Evolutionary conservation across 306 rosid genomes (phyloP), one percentile per base, ranked within the genome.

Genomic region (Vicia villosa): DNA sequence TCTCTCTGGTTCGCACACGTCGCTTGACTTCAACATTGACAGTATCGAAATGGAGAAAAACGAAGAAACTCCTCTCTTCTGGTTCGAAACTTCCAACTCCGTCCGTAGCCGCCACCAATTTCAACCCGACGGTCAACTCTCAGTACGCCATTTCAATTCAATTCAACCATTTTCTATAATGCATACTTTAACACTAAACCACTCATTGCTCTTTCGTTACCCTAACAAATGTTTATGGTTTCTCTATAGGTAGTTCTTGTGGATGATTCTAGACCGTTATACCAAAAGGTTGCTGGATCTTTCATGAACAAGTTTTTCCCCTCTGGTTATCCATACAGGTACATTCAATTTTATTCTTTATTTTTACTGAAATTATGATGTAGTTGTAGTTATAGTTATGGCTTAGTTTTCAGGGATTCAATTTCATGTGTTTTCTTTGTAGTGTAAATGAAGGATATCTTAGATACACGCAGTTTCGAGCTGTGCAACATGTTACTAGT

Each of bases 401-500:
- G 49, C 36, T 57, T 36, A 3, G 49, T 24, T 51, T 54, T 32
- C 16, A 14, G 20, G 14, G 50, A 21, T 16, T 38, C 14, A 19
- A 70, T 62, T 50, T 71, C 58, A 10, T 2, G 7, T 60, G 34
- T 74, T 78, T 50, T 0, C 15, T 15, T 52, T 83, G 62, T 83
- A 94, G 99, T 80, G 97, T 91, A 45, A 91, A 82, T 65, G 97
- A 94, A 76, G 99, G 99, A 9, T 94, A 91, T 70, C 94, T 94
- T 47, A 86, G 95, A 74, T 91, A 91, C 79, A 91, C 99, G 0
- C 96, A 94, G 68, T 94, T 94, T 75, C 90, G 99, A 41, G 97
- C 99, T 0, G 70, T 94, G 69, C 99, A 94, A 69, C 2, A 91
- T 72, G 68, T 86, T 50, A 76, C 87, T 15, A 94, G 98, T 69